phyloP scores from a whole-genome alignment of 352 stramenopile species.

The Phytophthora capsici region DNA sequence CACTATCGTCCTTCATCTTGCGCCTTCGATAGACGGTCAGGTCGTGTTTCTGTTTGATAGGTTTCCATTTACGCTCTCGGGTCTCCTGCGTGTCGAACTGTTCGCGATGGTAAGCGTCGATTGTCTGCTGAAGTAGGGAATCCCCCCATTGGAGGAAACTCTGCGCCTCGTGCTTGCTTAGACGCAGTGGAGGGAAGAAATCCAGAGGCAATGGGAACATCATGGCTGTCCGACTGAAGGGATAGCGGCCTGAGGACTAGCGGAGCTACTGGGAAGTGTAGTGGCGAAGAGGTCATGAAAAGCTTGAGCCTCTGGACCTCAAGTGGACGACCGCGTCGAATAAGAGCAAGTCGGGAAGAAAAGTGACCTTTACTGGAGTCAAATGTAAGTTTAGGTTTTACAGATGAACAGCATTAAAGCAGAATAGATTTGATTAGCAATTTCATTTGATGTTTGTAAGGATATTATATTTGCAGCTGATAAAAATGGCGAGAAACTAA shows the following conservation, averaged over 20 bases:
- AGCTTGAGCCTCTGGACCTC: conserved; percentile 20
- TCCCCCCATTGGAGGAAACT: conserved; percentile 74
- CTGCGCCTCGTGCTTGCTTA: conserved; percentile 51
- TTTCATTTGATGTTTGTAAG: conserved; percentile 18
- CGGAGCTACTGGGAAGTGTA: conserved; percentile 21
- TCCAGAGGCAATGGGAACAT: conserved; percentile 66
- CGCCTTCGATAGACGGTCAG: conserved; percentile 70
- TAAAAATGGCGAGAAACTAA: not conserved
- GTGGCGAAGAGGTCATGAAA: conserved; percentile 9
- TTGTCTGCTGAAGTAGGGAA: conserved; percentile 67
- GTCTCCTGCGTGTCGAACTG: conserved; percentile 70
- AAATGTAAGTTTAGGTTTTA: not conserved
- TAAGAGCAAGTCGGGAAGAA: conserved; percentile 7
- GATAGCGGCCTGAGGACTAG: conserved; percentile 6
- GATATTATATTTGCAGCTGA: conserved; percentile 27
- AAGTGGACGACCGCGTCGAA: conserved; percentile 6
- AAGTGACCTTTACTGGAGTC: not conserved
- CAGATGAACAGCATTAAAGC: conserved; percentile 2
- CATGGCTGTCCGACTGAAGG: conserved; percentile 16
- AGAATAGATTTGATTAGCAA: conserved; percentile 1
- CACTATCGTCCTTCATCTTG: conserved; percentile 48
- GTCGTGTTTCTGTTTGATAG: conserved; percentile 65
- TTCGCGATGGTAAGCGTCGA: conserved; percentile 71
- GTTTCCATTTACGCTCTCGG: conserved; percentile 72
- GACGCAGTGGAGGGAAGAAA: conserved; percentile 63